phyloP scores from a whole-genome alignment of 164 flowering plant genomes.

The Tetracentron sinense region DNA sequence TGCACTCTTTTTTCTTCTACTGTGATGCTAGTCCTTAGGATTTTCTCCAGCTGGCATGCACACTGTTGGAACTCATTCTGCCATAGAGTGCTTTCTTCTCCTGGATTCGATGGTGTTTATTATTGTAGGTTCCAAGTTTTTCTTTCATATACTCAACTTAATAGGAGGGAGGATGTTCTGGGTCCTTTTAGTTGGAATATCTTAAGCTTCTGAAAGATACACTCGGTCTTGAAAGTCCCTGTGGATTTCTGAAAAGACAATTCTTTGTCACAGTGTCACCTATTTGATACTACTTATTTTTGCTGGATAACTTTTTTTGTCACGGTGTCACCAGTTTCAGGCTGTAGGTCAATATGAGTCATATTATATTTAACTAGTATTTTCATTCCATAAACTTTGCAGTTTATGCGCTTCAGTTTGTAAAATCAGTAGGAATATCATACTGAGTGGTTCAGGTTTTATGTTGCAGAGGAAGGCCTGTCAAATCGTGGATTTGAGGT shows the following conservation, averaged over 20 bases:
- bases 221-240: background rate
- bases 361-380: background rate
- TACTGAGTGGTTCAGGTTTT: background rate
- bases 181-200: background rate
- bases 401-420: background rate
- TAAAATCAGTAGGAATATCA: background rate
- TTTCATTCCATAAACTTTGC: background rate
- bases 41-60: no score
- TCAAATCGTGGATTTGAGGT: constrained; percentile 83
- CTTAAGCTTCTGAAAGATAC: background rate
- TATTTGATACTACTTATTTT: no score
- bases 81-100: no score
- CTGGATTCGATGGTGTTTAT: no score
- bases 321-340: background rate
- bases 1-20: no score
- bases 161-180: no score
- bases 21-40: no score
- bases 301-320: background rate
- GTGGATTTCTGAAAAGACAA: background rate
- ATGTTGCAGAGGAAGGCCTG: constrained; percentile 72
- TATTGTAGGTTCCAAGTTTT: no score
- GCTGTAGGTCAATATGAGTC: background rate
- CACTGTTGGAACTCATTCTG: no score
- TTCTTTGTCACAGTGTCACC: background rate
- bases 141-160: no score